Conservation (phyloP, 441 rosid genomes). For the Aleurites moluccanus region DNA sequence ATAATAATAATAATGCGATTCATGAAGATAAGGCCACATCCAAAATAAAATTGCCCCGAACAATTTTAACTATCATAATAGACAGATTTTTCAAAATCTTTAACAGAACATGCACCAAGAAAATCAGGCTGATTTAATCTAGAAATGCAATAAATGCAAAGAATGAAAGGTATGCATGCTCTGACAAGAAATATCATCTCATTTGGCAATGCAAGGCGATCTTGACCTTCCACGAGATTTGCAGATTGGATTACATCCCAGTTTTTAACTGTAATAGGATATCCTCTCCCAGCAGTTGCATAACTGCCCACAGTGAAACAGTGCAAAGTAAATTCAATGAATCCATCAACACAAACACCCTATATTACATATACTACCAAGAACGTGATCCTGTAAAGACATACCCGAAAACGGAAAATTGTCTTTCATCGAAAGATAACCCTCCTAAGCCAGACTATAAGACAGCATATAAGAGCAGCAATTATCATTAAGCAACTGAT, state of each 20-base stretch:
- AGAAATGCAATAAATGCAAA: conserved; percentile 8
- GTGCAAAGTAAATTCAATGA: not conserved
- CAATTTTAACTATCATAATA: not conserved
- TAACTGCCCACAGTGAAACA: conserved; percentile 43
- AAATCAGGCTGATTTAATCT: conserved; percentile 21
- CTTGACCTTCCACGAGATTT: conserved; percentile 71
- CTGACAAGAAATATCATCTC: conserved; percentile 33
- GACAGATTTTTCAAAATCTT: not conserved
- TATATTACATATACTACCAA: not conserved
- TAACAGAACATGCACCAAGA: conserved; percentile 17
- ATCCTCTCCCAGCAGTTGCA: conserved; percentile 75
- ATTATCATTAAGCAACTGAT: not conserved
- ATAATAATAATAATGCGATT: too few relatives aligned
- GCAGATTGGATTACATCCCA: conserved; percentile 80
- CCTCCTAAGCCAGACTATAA: conserved; percentile 87
- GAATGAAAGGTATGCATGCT: conserved; percentile 8
- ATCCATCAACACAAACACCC: not conserved
- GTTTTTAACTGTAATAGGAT: conserved; percentile 79
- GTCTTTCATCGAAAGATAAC: conserved; percentile 91
- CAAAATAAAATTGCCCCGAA: too few relatives aligned
- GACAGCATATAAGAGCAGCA: conserved; percentile 1
- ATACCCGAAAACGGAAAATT: conserved; percentile 93
- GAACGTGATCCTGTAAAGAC: conserved; percentile 1
- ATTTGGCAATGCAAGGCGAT: conserved; percentile 66
- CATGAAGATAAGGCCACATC: too few relatives aligned